Evolutionary conservation across 768 basidiomycete species (phyloP).

Genomic region (Paxillus rubicundulus): DNA sequence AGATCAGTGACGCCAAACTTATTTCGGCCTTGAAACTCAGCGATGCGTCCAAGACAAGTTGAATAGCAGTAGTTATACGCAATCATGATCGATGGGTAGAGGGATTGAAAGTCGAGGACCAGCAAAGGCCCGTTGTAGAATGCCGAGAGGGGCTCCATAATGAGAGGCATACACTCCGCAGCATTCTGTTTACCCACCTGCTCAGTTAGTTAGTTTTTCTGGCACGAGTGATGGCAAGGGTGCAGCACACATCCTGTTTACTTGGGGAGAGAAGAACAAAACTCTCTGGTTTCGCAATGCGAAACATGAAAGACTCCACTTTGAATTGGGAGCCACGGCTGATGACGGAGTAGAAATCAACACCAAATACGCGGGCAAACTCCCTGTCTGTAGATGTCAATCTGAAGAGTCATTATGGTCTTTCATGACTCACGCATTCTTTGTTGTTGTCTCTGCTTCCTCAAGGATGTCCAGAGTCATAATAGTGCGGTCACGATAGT

Average conservation of each 20-base stretch:
- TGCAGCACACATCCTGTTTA: constrained; percentile 66
- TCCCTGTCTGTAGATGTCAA: constrained; percentile 51
- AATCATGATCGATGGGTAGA: constrained; percentile 98
- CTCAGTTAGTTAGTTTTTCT: neutral
- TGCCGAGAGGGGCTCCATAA: constrained; percentile 91
- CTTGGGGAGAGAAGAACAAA: constrained; percentile 91
- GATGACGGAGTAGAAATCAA: constrained; percentile 95
- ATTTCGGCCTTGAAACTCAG: constrained; percentile 82
- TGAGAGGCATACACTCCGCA: constrained; percentile 91
- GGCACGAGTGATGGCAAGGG: neutral
- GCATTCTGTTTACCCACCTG: constrained; percentile 96
- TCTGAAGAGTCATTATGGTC: neutral
- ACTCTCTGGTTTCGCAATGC: constrained; percentile 93
- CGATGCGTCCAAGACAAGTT: constrained; percentile 87
- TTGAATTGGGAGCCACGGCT: constrained; percentile 97
- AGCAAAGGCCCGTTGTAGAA: constrained; percentile 92
- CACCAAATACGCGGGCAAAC: constrained; percentile 95
- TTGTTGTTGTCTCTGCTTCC: constrained; percentile 76
- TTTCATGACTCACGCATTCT: constrained; percentile 65
- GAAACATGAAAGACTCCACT: constrained; percentile 98
- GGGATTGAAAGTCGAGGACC: constrained; percentile 93
- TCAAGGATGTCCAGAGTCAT: constrained; percentile 81
- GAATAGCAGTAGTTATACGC: constrained; percentile 98
- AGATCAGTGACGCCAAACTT: constrained; percentile 86
- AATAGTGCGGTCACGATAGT: constrained; percentile 61